These are phyloP conservation scores for Penicillium coprophilum DNA, from an alignment of 495 filamentous ascomycete species.

Conservation along the genomic window DNA sequence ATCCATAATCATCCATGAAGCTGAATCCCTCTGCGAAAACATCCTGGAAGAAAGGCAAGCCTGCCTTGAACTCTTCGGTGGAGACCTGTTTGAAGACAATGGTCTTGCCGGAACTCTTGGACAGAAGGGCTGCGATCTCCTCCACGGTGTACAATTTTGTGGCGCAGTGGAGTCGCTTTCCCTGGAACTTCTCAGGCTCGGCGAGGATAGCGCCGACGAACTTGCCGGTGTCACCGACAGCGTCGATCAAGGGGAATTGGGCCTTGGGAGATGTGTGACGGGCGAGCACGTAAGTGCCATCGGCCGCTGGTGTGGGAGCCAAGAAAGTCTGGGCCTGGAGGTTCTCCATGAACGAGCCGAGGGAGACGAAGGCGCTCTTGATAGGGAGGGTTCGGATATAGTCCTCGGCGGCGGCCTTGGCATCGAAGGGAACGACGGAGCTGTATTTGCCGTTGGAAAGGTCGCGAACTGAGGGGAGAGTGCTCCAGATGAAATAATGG, in stretches of 20 bases:
- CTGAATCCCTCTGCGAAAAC: slow-evolving; percentile 4
- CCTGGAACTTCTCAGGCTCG: slow-evolving; percentile 51
- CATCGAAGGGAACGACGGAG: neutral
- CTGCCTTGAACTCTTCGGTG: slow-evolving; percentile 34
- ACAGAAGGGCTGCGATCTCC: slow-evolving; percentile 38
- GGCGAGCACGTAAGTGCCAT: slow-evolving; percentile 23
- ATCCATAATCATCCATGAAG: slow-evolving; percentile 44
- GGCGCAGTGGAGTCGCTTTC: slow-evolving; percentile 45
- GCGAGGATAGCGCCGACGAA: slow-evolving; percentile 53
- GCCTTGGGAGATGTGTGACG: slow-evolving; percentile 31
- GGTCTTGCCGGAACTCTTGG: slow-evolving; percentile 46
- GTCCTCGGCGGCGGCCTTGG: neutral
- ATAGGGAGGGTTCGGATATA: slow-evolving; percentile 28
- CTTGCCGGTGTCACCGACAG: slow-evolving; percentile 49
- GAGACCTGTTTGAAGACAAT: slow-evolving; percentile 47
- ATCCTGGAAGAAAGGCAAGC: slow-evolving; percentile 22
- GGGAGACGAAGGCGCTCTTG: slow-evolving; percentile 44
- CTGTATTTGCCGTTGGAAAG: neutral
- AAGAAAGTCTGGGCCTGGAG: slow-evolving; percentile 24
- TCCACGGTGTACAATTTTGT: slow-evolving; percentile 35
- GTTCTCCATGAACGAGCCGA: slow-evolving; percentile 54
- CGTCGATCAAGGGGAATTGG: slow-evolving; percentile 45
- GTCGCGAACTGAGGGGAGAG: neutral
- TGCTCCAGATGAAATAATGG: neutral
- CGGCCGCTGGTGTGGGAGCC: neutral